phyloP scores from a whole-genome alignment of 352 stramenopile genomes.

The Phytophthora crassamura region DNA sequence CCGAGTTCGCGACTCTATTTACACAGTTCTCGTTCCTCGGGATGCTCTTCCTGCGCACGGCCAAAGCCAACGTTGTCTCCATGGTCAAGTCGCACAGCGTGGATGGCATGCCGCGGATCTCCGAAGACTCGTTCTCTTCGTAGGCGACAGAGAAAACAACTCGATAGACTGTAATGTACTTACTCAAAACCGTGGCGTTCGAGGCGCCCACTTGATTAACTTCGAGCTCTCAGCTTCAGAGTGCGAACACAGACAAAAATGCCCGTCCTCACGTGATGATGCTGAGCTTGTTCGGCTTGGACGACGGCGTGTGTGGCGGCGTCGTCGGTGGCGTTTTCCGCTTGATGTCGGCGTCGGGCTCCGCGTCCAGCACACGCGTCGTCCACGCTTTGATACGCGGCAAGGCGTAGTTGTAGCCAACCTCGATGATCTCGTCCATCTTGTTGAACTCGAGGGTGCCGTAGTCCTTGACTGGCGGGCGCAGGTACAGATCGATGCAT shows the following conservation, averaged over 20 bases:
- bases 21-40: slow-evolving; percentile 69
- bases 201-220: slow-evolving; percentile 21
- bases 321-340: slow-evolving; percentile 26
- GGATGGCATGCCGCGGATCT: slow-evolving; percentile 62
- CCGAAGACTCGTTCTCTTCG: slow-evolving; percentile 48
- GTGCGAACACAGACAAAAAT: too few species aligned
- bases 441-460: slow-evolving; percentile 94
- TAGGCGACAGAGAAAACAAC: slow-evolving; percentile 1
- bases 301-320: slow-evolving; percentile 10
- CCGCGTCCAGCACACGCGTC: slow-evolving; percentile 51
- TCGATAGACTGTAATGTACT: slow-evolving; percentile 18
- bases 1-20: slow-evolving; percentile 52
- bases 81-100: slow-evolving; percentile 55
- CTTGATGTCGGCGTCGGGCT: slow-evolving; percentile 73
- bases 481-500: slow-evolving; percentile 90
- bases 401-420: slow-evolving; percentile 85
- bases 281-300: slow-evolving; percentile 25
- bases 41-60: slow-evolving; percentile 70
- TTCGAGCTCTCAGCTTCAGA: too few species aligned
- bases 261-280: slow-evolving; percentile 18
- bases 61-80: slow-evolving; percentile 66
- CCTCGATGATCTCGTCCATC: slow-evolving; percentile 91
- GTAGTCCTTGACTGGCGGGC: slow-evolving; percentile 89
- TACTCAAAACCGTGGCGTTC: slow-evolving; percentile 21
- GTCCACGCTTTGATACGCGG: slow-evolving; percentile 73